Evolutionary conservation across 2,329 filamentous ascomycete species (phyloP), one percentile per base, ranked within the genome.

Genomic region (Mollisia scopiformis): DNA sequence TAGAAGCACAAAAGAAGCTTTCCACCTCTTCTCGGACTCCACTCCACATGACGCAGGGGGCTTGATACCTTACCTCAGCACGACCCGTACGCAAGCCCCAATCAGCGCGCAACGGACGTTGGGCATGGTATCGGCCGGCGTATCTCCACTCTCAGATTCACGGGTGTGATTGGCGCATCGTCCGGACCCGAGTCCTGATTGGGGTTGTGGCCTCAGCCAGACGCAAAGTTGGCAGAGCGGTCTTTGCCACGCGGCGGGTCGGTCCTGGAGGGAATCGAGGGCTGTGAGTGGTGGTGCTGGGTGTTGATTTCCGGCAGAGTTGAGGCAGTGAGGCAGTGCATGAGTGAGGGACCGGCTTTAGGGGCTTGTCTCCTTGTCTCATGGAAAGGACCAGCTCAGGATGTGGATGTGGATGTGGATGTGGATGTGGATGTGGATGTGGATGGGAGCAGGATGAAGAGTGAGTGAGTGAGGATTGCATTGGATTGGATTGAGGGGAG

Each of bases 181-280:
- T 2, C 35, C 25, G 53, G 53, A 3, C 25, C 53, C 53, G 53
- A 47, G 30, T n/a, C 49, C 19, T 14, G 21, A 47, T 47, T 33
- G 4, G 49, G 13, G 13, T 21, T 21, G n/a, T 19, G 49, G n/a
- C 49, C 30, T 21, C 28, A 51, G 35, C 39, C 16, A 14, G n/a
- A 13, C 21, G 37, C 37, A 37, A 41, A 33, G 47, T 49, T 59
- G 47, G 47, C 47, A 35, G 11, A 16, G 27, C 23, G 55, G 55
- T 43, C 31, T 14, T 57, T 57, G 59, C 59, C 59, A 61, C 59
- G 59, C 54, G 54, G 59, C 54, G 58, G 58, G 39, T 43, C 39
- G 23, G 28, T 27, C 3, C 23, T 6, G 49, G 16, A 2, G 19
- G 3, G 43, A 49, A 27, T 49, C 21, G 43, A 23, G 43, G 6